These are phyloP conservation scores for Calycina marina DNA, from an alignment of 2,329 filamentous ascomycete genomes.

Conservation along the genomic window DNA sequence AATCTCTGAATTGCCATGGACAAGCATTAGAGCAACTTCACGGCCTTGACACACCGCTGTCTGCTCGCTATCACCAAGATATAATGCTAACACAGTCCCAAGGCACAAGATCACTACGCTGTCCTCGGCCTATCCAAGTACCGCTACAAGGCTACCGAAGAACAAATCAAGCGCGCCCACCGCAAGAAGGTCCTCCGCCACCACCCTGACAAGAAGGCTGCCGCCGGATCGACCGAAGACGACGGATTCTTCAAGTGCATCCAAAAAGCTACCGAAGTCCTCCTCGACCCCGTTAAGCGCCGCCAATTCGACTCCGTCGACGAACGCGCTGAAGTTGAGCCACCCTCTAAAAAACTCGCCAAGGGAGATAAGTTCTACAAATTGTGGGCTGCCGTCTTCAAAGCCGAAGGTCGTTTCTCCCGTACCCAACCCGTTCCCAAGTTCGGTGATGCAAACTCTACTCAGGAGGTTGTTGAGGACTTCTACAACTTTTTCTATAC, in stretches of 20 bases:
- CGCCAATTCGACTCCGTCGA: slow-evolving; percentile 96
- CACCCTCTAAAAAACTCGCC: slow-evolving; percentile 81
- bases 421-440: slow-evolving; percentile 76
- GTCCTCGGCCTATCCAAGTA: slow-evolving; percentile 87
- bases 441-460: slow-evolving; percentile 72
- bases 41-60: too few relatives aligned
- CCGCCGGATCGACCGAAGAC: slow-evolving; percentile 72
- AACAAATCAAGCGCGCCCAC: slow-evolving; percentile 97
- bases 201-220: slow-evolving; percentile 97
- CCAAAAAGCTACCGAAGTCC: slow-evolving; percentile 90
- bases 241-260: slow-evolving; percentile 99
- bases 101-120: slow-evolving; percentile 99
- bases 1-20: too few relatives aligned
- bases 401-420: slow-evolving; percentile 84
- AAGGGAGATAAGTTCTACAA: slow-evolving; percentile 89
- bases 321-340: slow-evolving; percentile 81
- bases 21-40: slow-evolving; percentile 40
- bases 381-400: slow-evolving; percentile 82
- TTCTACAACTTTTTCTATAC: slow-evolving; percentile 99
- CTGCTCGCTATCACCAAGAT: too few relatives aligned
- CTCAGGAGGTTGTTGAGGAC: slow-evolving; percentile 76
- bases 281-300: slow-evolving; percentile 81
- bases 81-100: too few relatives aligned
- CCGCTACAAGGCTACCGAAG: slow-evolving; percentile 83
- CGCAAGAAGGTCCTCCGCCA: slow-evolving; percentile 99